These are phyloP conservation scores for Trypanosomatidae sp. DNA, from an alignment of 208 protist genomes.

Conservation along the genomic window DNA sequence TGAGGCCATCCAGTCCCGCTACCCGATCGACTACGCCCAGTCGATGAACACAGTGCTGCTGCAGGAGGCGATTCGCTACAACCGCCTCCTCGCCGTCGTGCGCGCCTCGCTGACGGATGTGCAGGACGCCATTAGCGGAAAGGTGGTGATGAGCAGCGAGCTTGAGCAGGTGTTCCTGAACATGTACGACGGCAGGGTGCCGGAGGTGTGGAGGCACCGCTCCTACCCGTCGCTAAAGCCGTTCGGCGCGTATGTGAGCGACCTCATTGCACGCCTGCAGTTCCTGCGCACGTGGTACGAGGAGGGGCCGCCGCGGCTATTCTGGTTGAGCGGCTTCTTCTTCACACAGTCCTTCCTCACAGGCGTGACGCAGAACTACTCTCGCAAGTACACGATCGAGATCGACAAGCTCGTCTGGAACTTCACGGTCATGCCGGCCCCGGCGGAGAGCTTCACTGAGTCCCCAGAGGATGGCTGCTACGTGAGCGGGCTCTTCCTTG, in stretches of 20 bases:
- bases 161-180: constrained; percentile 95
- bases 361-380: constrained; percentile 97
- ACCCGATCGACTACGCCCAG: constrained; percentile 93
- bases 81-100: constrained; percentile 92
- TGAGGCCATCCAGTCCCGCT: constrained; percentile 82
- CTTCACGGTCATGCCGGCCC: constrained; percentile 84
- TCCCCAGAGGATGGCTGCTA: constrained; percentile 88
- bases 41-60: constrained; percentile 97
- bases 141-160: constrained; percentile 97
- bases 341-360: constrained; percentile 98
- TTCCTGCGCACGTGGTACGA: constrained; percentile 93
- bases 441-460: constrained; percentile 23
- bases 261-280: constrained; percentile 91
- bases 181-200: constrained; percentile 94
- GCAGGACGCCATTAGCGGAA: constrained; percentile 94
- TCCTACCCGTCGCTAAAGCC: constrained; percentile 98
- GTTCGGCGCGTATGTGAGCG: constrained; percentile 95
- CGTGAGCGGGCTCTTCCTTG: constrained; percentile 89
- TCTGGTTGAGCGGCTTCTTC: constrained; percentile 98
- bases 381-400: constrained; percentile 94
- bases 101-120: constrained; percentile 93
- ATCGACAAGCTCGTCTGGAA: constrained; percentile 97
- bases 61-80: constrained; percentile 94
- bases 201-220: constrained; percentile 83
- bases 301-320: constrained; percentile 80